Evolutionary conservation across 139 green algal species (phyloP).

Genomic region (Yamagishiella unicocca): DNA sequence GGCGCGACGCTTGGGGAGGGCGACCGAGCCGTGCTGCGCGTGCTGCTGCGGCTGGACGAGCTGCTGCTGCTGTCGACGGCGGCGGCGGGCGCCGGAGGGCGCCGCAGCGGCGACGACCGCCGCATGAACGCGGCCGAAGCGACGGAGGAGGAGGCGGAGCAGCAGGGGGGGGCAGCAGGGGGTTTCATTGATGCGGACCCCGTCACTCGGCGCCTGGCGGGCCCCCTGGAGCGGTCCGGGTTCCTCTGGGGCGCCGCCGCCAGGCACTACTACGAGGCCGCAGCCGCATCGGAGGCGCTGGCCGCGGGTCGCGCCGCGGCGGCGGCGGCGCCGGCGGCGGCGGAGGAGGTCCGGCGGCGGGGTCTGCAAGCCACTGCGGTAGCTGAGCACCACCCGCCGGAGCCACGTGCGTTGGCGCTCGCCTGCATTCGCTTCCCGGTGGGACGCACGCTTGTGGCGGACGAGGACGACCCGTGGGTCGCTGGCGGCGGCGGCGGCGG

Average conservation of each 20-base stretch:
- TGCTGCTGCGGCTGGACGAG: slow-evolving; percentile 68
- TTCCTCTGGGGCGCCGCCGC: slow-evolving; percentile 58
- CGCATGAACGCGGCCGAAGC: not conserved
- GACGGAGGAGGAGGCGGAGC: not conserved
- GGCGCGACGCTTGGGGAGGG: slow-evolving; percentile 57
- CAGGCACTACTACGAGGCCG: slow-evolving; percentile 22
- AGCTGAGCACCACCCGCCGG: not conserved
- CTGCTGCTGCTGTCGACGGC: slow-evolving; percentile 25
- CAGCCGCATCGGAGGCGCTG: not conserved
- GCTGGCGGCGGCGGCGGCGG: slow-evolving; percentile 29
- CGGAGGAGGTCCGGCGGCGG: too few relatives aligned
- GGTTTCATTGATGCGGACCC: not conserved
- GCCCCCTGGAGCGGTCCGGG: slow-evolving; percentile 11
- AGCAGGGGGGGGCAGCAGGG: not conserved
- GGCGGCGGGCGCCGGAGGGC: not conserved
- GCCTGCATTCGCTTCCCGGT: not conserved
- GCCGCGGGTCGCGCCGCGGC: not conserved
- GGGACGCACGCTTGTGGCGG: slow-evolving; percentile 7
- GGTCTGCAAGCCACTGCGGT: not conserved
- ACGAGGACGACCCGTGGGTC: slow-evolving; percentile 43
- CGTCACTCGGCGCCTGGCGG: not conserved
- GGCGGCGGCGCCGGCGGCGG: not conserved
- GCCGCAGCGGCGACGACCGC: too few relatives aligned
- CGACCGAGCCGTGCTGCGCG: slow-evolving; percentile 69
- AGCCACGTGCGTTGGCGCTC: slow-evolving; percentile 6